A percentile compares a stretch with the other conserved stretches of the same genome.
Evolutionary conservation across 2,329 filamentous ascomycete genomes (phyloP).

Genomic region (Ophiosphaerella herpotricha): DNA sequence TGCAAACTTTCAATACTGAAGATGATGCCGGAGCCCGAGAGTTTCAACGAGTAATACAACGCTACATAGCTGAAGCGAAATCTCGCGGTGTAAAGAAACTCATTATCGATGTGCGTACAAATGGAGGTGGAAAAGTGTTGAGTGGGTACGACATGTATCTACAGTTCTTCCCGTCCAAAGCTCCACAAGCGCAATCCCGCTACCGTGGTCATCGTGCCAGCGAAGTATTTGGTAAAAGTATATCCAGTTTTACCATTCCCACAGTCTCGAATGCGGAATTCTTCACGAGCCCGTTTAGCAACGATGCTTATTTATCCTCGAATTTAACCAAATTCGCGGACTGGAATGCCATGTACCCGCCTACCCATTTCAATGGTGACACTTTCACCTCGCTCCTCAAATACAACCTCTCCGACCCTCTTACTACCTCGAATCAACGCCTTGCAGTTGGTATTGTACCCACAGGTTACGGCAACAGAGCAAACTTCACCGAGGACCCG

Average conservation of each 20-base stretch:
- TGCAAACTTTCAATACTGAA: conserved; percentile 48
- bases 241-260: conserved; percentile 23
- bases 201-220: conserved; percentile 50
- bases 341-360: conserved; percentile 47
- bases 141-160: conserved; percentile 54
- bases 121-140: conserved; percentile 59
- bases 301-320: conserved; percentile 32
- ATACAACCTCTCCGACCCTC: conserved; percentile 46
- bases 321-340: conserved; percentile 34
- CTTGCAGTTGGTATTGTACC: conserved; percentile 34
- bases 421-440: conserved; percentile 35
- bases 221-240: conserved; percentile 30
- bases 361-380: conserved; percentile 37
- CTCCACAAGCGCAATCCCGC: conserved; percentile 53
- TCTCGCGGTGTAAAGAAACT: conserved; percentile 59
- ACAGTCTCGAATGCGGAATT: conserved; percentile 23
- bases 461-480: conserved; percentile 34
- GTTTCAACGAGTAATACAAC: conserved; percentile 46
- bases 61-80: conserved; percentile 56
- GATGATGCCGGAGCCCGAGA: conserved; percentile 22
- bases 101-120: conserved; percentile 66
- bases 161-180: conserved; percentile 57
- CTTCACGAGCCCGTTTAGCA: conserved; percentile 43
- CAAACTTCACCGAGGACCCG: conserved; percentile 36
- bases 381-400: conserved; percentile 45